These are phyloP conservation scores for Flaveria linearis DNA, from an alignment of 129 eudicot species.

Conservation along the genomic window DNA sequence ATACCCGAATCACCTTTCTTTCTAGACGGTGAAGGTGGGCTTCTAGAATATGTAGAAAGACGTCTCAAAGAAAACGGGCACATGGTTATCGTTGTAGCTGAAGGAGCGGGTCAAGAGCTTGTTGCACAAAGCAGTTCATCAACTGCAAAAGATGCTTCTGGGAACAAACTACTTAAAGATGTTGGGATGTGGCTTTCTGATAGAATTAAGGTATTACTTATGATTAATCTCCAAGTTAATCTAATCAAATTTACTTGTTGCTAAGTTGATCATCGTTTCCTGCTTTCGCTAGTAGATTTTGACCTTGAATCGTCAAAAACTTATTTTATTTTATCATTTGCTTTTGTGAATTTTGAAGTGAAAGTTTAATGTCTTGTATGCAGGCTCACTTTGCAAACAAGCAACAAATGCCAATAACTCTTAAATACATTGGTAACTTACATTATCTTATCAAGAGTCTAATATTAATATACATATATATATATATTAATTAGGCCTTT, in stretches of 20 bases:
- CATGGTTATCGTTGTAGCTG: conserved; percentile 96
- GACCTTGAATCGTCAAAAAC: not conserved
- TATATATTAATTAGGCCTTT: no score
- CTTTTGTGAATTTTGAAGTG: not conserved
- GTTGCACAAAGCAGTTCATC: conserved; percentile 45
- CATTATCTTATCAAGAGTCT: not conserved
- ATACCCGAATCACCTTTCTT: conserved; percentile 94
- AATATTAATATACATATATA: not conserved
- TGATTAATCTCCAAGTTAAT: conserved; percentile 31
- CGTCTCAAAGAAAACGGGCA: conserved; percentile 87
- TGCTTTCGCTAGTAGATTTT: not conserved
- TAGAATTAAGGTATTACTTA: conserved; percentile 62
- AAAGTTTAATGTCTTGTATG: conserved; percentile 18
- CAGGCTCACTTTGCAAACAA: conserved; percentile 60
- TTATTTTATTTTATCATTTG: not conserved
- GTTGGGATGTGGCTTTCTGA: conserved; percentile 93
- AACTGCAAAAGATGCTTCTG: conserved; percentile 77
- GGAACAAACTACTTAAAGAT: conserved; percentile 80
- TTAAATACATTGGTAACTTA: conserved; percentile 61
- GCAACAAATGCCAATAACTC: conserved; percentile 47
- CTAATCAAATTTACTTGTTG: conserved; percentile 27
- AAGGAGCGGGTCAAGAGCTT: conserved; percentile 93
- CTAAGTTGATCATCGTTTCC: not conserved
- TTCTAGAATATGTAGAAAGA: conserved; percentile 65
- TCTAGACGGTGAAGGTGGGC: conserved; percentile 87